Evolutionary conservation across 352 stramenopile genomes (phyloP), one percentile per base, ranked within the genome.

Genomic region (Aphanomyces cochlioides): DNA sequence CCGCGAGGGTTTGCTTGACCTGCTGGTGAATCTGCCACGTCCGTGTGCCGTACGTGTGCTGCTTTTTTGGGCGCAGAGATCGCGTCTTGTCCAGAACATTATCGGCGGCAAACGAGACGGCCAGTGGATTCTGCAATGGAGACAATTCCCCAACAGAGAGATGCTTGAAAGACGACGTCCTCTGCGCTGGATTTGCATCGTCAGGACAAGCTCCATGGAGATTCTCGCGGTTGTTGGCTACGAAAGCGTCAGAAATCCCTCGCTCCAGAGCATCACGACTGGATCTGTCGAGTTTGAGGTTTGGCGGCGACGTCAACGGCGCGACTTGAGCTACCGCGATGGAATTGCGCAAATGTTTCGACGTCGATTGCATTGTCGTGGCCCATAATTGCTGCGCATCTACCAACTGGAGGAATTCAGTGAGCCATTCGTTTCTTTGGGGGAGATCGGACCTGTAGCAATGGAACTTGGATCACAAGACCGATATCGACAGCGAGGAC

Each of bases 1-100:
- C 72, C 21, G 82, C 80, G 74, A 90, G 80, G 2, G 82, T 88
- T 57, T 86, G 73, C 61, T 92, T 90, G 76, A 90, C 88, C 54
- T 87, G 76, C 19, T 78, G 77, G 59, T 92, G 84, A 47, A 89
- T 73, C 39, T 90, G 80, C 83, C 83, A 90, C 38, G 80, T 88
- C 5, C 80, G 74, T 5, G 82, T 85, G 28, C 84, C 81, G 10
- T 79, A 78, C 3, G 73, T 67, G 66, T 90, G 81, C 67, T 88
- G 85, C 66, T 81, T 87, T 28, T 75, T 77, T 28, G 82, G 76
- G 19, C 77, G 80, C 15, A 92, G 77, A 48, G 81, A 83, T 40
- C 76, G 80, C 28, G 81, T 76, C 56, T 92, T 80, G 48, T 80
- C 81, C 12, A 87, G 71, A 1, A 87, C 69, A 56, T 85, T 73